A percentile compares a stretch with the other conserved stretches of the same genome.
Evolutionary conservation across 371 early-diverging fungal genomes (phyloP).

Genomic region (Mortierella sp.): DNA sequence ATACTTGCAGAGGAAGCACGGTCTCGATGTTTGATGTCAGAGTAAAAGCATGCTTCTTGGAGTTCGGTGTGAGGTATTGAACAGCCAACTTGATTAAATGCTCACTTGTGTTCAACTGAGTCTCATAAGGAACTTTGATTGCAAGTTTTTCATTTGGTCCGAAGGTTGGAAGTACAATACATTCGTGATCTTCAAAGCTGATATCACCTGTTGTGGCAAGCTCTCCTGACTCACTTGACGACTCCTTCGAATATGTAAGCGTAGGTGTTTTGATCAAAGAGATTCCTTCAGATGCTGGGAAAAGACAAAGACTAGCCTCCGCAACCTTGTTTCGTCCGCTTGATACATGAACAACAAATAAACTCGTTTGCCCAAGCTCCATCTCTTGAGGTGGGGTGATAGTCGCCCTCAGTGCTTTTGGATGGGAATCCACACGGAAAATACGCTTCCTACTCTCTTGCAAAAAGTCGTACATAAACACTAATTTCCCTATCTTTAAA

Average conservation of each 20-base stretch:
- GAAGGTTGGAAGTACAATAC: constrained; percentile 66
- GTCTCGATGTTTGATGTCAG: constrained; percentile 69
- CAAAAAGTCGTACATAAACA: constrained; percentile 73
- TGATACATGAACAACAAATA: constrained; percentile 52
- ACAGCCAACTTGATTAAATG: constrained; percentile 62
- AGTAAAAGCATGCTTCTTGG: constrained; percentile 60
- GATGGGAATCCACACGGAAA: constrained; percentile 68
- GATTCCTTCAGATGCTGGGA: constrained; percentile 54
- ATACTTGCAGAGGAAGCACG: constrained; percentile 66
- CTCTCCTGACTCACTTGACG: constrained; percentile 13
- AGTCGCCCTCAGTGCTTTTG: constrained; percentile 51
- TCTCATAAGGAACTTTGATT: constrained; percentile 68
- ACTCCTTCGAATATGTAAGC: constrained; percentile 30
- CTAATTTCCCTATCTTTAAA: constrained; percentile 67
- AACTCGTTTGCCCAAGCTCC: constrained; percentile 51
- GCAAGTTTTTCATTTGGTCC: constrained; percentile 64
- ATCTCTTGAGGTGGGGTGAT: constrained; percentile 48
- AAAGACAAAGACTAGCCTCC: constrained; percentile 47
- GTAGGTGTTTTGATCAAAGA: constrained; percentile 22
- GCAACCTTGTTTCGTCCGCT: constrained; percentile 52
- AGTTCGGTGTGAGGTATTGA: constrained; percentile 58
- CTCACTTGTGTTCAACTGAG: constrained; percentile 62
- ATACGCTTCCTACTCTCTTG: constrained; percentile 71
- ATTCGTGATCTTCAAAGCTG: constrained; percentile 63
- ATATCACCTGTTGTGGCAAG: constrained; percentile 45